Conservation (phyloP, 2,329 filamentous ascomycete species). For the Cytospora piceicola region DNA sequence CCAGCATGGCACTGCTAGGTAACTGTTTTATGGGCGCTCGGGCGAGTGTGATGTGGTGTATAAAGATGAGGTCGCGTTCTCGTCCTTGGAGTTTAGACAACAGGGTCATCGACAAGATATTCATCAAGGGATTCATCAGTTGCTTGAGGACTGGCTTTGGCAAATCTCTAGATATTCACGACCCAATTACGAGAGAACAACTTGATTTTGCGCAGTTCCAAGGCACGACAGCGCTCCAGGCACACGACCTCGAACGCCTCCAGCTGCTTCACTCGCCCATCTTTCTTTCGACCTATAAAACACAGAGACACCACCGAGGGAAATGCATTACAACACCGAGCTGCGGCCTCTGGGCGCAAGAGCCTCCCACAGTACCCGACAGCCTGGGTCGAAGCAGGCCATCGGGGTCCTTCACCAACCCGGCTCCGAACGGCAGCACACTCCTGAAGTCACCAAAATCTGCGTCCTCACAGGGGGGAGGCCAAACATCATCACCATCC, state of each 20-base stretch:
- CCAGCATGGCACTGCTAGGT: constrained; percentile 21
- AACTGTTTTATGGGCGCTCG: constrained; percentile 1
- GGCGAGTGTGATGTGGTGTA: constrained; percentile 2
- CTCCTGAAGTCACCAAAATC: neutral
- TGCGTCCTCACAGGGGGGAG: constrained; percentile 4
- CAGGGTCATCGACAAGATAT: neutral
- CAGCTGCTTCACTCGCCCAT: neutral
- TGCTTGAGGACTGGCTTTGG: neutral
- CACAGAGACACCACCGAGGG: neutral
- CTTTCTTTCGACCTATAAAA: neutral
- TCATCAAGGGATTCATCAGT: constrained; percentile 2
- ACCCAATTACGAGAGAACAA: neutral
- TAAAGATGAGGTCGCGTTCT: constrained; percentile 24
- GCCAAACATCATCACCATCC: constrained; percentile 9
- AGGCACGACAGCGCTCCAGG: neutral
- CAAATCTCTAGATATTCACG: neutral
- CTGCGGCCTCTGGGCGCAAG: constrained; percentile 4
- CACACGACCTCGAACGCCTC: neutral
- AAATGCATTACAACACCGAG: constrained; percentile 1
- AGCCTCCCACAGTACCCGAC: neutral
- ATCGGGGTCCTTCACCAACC: neutral
- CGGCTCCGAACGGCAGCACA: neutral
- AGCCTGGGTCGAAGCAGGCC: neutral
- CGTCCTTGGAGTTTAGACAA: constrained; percentile 1
- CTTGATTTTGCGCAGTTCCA: neutral